Conservation (phyloP, 2,329 filamentous ascomycete genomes). For the Fusarium praegraminearum region DNA sequence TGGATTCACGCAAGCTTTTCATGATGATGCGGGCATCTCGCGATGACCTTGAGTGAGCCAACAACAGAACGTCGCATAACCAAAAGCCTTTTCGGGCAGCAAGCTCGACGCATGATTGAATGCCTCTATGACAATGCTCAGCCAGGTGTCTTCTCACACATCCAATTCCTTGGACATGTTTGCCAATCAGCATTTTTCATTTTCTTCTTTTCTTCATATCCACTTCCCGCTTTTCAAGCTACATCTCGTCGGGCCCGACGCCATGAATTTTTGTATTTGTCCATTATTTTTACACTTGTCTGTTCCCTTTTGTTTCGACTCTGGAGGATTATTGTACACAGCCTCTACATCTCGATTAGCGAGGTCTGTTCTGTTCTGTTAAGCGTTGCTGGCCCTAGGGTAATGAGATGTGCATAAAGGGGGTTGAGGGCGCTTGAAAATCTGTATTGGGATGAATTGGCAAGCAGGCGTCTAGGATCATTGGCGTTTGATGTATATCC, state of each 20-base stretch:
- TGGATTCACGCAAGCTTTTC: slow-evolving; percentile 47
- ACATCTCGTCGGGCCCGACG: slow-evolving; percentile 41
- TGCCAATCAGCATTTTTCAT: slow-evolving; percentile 19
- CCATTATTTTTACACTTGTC: background rate
- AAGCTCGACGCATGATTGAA: slow-evolving; percentile 35
- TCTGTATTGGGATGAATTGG: slow-evolving; percentile 31
- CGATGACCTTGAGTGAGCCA: slow-evolving; percentile 44
- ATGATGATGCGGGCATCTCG: slow-evolving; percentile 49
- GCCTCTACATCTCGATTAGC: slow-evolving; percentile 11
- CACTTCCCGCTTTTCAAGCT: slow-evolving; percentile 26
- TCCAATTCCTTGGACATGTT: slow-evolving; percentile 34
- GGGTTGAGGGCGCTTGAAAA: slow-evolving; percentile 32
- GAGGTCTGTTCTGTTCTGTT: slow-evolving; percentile 17
- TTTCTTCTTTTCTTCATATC: slow-evolving; percentile 12
- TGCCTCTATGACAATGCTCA: slow-evolving; percentile 22
- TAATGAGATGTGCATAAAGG: slow-evolving; percentile 39
- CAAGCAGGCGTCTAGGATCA: slow-evolving; percentile 36
- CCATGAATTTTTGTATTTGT: slow-evolving; percentile 38
- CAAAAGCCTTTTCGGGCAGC: slow-evolving; percentile 25
- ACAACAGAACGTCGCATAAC: slow-evolving; percentile 31
- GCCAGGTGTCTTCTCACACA: slow-evolving; percentile 26
- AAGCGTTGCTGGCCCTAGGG: slow-evolving; percentile 32
- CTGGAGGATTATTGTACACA: slow-evolving; percentile 12
- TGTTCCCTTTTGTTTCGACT: slow-evolving; percentile 3
- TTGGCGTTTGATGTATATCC: slow-evolving; percentile 45